Percentiles rank a stretch among this genome's conserved stretches.
phyloP scores from a whole-genome alignment of 2,329 filamentous ascomycete genomes.

The Ceratocystiopsis brevicomis region DNA sequence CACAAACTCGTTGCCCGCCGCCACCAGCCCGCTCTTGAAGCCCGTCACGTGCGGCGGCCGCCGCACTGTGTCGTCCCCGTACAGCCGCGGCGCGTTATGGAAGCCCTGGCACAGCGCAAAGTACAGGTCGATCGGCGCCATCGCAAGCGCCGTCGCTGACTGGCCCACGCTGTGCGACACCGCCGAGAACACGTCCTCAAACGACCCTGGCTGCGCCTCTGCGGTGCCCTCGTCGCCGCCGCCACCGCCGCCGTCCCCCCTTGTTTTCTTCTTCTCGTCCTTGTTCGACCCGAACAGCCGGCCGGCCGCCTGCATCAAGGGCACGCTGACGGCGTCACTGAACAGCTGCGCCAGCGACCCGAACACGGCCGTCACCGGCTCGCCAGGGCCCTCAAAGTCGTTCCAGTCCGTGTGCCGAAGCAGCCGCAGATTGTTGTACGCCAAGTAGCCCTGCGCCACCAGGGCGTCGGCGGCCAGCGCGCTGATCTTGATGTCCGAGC shows the following conservation, averaged over 20 bases:
- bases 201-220: conserved; percentile 12
- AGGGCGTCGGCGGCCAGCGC: conserved; percentile 46
- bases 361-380: conserved; percentile 48
- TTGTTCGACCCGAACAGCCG: conserved; percentile 12
- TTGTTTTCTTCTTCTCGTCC: conserved; percentile 31
- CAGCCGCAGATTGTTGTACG: conserved; percentile 44
- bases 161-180: conserved; percentile 32
- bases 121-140: conserved; percentile 40
- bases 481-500: conserved; percentile 39
- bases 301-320: conserved; percentile 20
- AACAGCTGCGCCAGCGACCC: conserved; percentile 41
- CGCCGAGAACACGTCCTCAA: conserved; percentile 27
- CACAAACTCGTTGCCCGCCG: conserved; percentile 40
- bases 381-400: conserved; percentile 57
- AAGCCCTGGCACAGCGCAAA: conserved; percentile 48
- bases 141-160: conserved; percentile 30
- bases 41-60: conserved; percentile 44
- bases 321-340: conserved; percentile 41
- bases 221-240: conserved; percentile 11
- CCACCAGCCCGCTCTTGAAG: conserved; percentile 41
- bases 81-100: conserved; percentile 50
- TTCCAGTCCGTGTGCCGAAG: conserved; percentile 55
- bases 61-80: conserved; percentile 51
- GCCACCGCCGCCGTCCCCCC: conserved; percentile 7
- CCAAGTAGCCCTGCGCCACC: conserved; percentile 38